Evolutionary conservation across 345 rosid species (phyloP).

Genomic region (Syzygium oleosum): DNA sequence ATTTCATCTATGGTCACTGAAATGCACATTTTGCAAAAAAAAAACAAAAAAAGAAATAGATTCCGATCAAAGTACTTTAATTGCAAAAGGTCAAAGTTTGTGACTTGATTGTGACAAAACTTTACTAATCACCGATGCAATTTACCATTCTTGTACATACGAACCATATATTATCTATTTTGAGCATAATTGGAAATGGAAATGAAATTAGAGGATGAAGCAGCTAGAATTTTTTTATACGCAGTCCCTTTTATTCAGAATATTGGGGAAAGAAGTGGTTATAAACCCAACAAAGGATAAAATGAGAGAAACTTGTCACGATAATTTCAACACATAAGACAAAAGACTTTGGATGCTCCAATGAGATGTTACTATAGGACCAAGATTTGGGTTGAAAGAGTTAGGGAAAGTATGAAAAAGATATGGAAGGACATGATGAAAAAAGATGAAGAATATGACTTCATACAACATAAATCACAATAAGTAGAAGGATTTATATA

Average conservation of each 20-base stretch:
- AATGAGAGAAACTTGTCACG: background rate
- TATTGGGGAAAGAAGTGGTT: background rate
- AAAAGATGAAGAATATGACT: background rate
- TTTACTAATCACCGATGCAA: background rate
- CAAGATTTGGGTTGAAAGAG: background rate
- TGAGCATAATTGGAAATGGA: background rate
- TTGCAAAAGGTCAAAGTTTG: background rate
- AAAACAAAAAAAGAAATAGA: background rate
- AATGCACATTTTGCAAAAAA: background rate
- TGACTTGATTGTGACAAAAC: background rate
- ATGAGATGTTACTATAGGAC: background rate
- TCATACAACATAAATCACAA: background rate
- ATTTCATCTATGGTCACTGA: background rate
- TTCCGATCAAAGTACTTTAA: background rate
- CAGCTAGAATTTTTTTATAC: background rate
- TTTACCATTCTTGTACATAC: background rate
- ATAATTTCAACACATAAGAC: background rate
- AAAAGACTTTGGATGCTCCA: background rate
- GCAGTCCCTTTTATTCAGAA: background rate
- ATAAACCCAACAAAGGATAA: background rate
- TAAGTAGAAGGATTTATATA: background rate
- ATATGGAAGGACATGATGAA: background rate
- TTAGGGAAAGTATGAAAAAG: background rate
- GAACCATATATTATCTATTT: background rate
- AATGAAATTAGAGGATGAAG: background rate